These are phyloP conservation scores for Colletotrichum sp. DNA, from an alignment of 2,329 filamentous ascomycete species.

Conservation along the genomic window DNA sequence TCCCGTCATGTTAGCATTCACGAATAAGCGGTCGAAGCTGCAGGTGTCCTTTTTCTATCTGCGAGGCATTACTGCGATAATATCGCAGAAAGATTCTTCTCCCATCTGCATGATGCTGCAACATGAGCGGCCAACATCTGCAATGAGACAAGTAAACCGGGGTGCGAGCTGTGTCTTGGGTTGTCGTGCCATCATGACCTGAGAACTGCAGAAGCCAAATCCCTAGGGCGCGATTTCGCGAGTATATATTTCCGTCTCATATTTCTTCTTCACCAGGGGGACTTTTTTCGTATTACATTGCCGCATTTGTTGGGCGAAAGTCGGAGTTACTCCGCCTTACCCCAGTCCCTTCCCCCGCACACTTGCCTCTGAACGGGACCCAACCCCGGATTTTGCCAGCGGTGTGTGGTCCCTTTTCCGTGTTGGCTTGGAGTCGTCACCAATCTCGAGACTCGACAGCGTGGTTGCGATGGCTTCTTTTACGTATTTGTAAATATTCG, in stretches of 20 bases:
- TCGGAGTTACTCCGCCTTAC: slow-evolving; percentile 11
- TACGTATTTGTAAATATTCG: neutral
- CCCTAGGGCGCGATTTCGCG: neutral
- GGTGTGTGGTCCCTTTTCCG: slow-evolving; percentile 7
- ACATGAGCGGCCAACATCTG: neutral
- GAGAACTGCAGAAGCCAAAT: neutral
- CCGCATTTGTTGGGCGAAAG: neutral
- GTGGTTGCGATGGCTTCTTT: neutral
- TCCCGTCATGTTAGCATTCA: too few relatives aligned
- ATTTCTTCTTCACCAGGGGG: neutral
- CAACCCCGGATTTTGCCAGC: slow-evolving; percentile 1
- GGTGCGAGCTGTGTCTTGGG: accelerated
- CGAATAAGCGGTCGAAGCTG: too few relatives aligned
- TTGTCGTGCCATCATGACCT: neutral
- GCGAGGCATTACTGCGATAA: too few relatives aligned
- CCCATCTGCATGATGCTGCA: neutral
- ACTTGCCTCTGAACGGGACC: neutral
- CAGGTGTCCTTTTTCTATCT: neutral
- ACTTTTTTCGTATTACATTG: neutral
- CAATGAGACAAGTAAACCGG: accelerated
- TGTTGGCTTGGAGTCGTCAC: neutral
- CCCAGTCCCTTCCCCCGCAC: slow-evolving; percentile 8
- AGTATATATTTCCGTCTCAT: neutral
- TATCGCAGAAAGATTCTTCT: too few relatives aligned
- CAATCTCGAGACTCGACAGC: neutral